Evolutionary conservation across 139 green algal species (phyloP), one percentile per base, ranked within the genome.

Genomic region (Tetradesmus lagerheimii): DNA sequence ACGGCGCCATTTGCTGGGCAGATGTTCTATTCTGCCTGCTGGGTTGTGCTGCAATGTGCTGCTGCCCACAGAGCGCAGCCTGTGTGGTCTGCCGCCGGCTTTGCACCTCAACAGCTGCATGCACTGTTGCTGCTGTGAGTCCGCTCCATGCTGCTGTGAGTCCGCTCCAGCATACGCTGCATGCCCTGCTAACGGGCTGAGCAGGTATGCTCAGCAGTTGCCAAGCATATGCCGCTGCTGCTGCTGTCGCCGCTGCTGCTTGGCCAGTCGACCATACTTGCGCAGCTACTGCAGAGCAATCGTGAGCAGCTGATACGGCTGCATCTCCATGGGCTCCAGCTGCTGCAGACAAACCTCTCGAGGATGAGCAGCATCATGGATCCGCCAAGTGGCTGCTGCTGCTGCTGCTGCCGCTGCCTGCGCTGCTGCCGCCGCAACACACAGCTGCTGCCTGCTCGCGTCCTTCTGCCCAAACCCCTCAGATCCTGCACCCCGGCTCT

Each of bases 181-280:
- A 50, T 50, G 4, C 43, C 5, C 43, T 50, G 43, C 43, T 50
- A 8, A 4, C 8, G 43, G 8, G 43, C 43, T 50, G 5, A 50
- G 8, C 5, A 8, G 43, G 43, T 8, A 8, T 50, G 43, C 43
- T 50, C 8, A 8, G 43, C 43, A 4, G 5, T 50, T 50, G 43
- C 43, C 8, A 8, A 50, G 43, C 43, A 50, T 8, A 50, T 50
- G 74, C 74, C 23, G 12, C n/a, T 41, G 74, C 31, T 80, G 74
- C 74, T 80, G 74, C 71, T 80, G 71, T 14, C 41, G 74, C 74
- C 41, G 74, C 29, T 57, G 77, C 77, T 53, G 77, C 41, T 9
- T 11, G 8, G 37, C 35, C 39, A 34, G 77, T 53, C 35, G 35
- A 0, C 78, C 77, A 34, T 34, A n/a, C 23, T n/a, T 27, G 62